A percentile compares a stretch with the other conserved stretches of the same genome.
phyloP scores from a whole-genome alignment of 106 monocot genomes.

The Dendrobium huoshanense region DNA sequence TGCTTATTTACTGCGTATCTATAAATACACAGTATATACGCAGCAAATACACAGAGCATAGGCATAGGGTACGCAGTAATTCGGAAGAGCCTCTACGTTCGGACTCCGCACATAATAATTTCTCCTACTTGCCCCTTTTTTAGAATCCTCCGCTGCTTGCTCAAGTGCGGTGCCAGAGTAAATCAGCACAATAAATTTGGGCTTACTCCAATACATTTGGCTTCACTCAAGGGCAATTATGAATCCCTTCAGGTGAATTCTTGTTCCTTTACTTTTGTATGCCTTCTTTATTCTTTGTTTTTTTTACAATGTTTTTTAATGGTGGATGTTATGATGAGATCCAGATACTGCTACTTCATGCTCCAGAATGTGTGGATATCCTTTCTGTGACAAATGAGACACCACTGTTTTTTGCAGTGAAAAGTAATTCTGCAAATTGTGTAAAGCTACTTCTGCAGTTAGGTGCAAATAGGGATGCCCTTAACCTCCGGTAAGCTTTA shows the following conservation, averaged over 20 bases:
- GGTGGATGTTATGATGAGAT: neutral
- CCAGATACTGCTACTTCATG: constrained; percentile 30
- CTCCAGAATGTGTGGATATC: constrained; percentile 24
- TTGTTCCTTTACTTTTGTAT: neutral
- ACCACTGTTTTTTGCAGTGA: constrained; percentile 32
- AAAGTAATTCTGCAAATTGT: constrained; percentile 17
- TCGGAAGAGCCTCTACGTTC: too few species aligned
- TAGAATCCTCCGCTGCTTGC: constrained; percentile 23
- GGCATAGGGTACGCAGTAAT: too few species aligned
- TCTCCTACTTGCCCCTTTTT: neutral
- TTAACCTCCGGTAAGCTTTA: constrained; percentile 17
- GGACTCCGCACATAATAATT: too few species aligned
- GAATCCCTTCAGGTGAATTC: constrained; percentile 24
- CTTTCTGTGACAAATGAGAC: constrained; percentile 24
- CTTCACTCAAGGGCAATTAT: constrained; percentile 26
- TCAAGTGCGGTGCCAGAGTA: constrained; percentile 23
- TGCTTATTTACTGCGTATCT: too few species aligned
- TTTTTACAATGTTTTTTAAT: neutral
- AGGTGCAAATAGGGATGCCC: constrained; percentile 25
- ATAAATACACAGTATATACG: too few species aligned
- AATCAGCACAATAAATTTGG: constrained; percentile 25
- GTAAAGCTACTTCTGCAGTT: constrained; percentile 23
- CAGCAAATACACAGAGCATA: too few species aligned
- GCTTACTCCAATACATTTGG: constrained; percentile 24
- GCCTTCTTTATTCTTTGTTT: neutral